phyloP scores from a whole-genome alignment of 148 eudicot genomes.

The Dianthus caryophyllus region DNA sequence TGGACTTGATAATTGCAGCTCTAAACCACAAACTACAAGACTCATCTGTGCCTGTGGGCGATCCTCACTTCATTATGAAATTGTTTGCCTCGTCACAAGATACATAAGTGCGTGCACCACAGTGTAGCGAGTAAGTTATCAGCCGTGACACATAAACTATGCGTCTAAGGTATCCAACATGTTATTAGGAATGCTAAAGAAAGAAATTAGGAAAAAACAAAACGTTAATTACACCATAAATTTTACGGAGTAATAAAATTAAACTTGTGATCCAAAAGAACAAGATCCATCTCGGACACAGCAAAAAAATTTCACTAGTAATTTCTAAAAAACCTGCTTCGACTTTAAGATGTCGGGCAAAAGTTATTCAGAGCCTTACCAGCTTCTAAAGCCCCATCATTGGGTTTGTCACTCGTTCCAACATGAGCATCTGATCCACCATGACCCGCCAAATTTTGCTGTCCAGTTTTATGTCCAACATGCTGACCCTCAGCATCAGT shows the following conservation, averaged over 20 bases:
- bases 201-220: too few species aligned
- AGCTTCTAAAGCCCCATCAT: conserved; percentile 9
- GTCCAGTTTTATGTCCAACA: conserved; percentile 11
- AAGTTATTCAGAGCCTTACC: conserved; percentile 12
- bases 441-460: conserved; percentile 3
- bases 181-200: too few species aligned
- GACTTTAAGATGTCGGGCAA: background rate
- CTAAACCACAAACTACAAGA: too few species aligned
- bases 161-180: too few species aligned
- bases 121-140: too few species aligned
- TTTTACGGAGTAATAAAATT: background rate
- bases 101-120: too few species aligned
- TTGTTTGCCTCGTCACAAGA: too few species aligned
- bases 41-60: too few species aligned
- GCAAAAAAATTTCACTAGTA: background rate
- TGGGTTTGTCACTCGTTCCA: conserved; percentile 5
- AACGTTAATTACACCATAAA: background rate
- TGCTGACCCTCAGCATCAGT: conserved; percentile 11
- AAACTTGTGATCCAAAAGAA: background rate
- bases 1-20: too few species aligned
- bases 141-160: too few species aligned
- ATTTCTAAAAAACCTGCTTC: background rate
- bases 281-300: background rate
- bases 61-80: too few species aligned
- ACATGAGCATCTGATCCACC: conserved; percentile 10